Evolutionary conservation across 202 grass and related monocot genomes (phyloP).

Genomic region (Bolboschoenoplectus hybrid): DNA sequence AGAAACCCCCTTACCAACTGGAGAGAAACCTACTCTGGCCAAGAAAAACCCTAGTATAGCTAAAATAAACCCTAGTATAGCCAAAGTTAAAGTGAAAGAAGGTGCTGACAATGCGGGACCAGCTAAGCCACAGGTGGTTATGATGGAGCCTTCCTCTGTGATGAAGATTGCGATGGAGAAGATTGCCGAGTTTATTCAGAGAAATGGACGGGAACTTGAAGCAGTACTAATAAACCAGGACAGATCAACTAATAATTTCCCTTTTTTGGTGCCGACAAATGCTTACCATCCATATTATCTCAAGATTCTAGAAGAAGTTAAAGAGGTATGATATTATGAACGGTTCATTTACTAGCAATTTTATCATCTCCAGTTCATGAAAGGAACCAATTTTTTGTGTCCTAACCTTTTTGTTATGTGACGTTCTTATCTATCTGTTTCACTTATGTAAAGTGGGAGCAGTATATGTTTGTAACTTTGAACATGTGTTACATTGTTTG

Average conservation of each 20-base stretch:
- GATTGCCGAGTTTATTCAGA: constrained; percentile 89
- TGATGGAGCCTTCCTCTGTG: constrained; percentile 87
- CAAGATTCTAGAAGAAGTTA: constrained; percentile 68
- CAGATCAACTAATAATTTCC: constrained; percentile 65
- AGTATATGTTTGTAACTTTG: background rate
- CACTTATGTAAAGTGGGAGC: background rate
- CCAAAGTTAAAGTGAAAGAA: constrained; percentile 52
- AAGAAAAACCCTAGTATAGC: constrained; percentile 65
- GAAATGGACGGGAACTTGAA: constrained; percentile 90
- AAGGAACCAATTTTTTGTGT: background rate
- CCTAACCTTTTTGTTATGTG: background rate
- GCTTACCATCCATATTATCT: constrained; percentile 84
- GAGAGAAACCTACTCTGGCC: constrained; percentile 54
- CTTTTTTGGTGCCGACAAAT: constrained; percentile 88
- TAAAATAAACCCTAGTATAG: constrained; percentile 40
- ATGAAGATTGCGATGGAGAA: constrained; percentile 84
- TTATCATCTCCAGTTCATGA: background rate
- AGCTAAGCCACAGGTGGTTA: constrained; percentile 27
- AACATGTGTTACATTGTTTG: background rate
- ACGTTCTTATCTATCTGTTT: background rate
- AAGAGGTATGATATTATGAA: constrained; percentile 52
- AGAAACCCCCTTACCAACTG: constrained; percentile 40
- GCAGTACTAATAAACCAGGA: constrained; percentile 90
- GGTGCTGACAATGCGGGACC: constrained; percentile 17
- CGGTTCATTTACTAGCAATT: constrained; percentile 17